Evolutionary conservation across 768 basidiomycete species (phyloP).

Genomic region (Candolleomyces eurysporus): DNA sequence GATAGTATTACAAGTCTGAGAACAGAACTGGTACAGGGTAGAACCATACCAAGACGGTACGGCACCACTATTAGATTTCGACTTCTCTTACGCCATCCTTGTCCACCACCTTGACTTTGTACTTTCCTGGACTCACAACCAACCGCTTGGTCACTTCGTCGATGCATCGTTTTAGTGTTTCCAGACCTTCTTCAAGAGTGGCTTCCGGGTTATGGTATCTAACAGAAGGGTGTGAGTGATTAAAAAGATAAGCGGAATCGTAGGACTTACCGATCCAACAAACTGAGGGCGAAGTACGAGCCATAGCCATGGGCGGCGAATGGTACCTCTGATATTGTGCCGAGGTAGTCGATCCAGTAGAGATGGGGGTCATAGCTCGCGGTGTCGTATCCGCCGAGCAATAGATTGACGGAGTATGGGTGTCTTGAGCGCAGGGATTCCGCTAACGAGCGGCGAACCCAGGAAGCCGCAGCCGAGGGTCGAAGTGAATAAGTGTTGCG

Average conservation of each 20-base stretch:
- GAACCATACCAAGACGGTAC: not conserved
- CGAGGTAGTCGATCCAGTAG: conserved; percentile 97
- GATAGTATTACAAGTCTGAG: not conserved
- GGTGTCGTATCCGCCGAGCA: conserved; percentile 90
- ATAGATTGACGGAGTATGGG: conserved; percentile 89
- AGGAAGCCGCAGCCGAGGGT: conserved; percentile 88
- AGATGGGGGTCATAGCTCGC: conserved; percentile 69
- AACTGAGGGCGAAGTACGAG: conserved; percentile 86
- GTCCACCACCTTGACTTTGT: conserved; percentile 90
- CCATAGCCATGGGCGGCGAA: conserved; percentile 97
- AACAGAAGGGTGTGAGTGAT: conserved; percentile 3
- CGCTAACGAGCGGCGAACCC: conserved; percentile 91
- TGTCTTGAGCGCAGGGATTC: conserved; percentile 83
- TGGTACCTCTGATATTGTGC: conserved; percentile 83
- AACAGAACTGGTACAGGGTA: not conserved
- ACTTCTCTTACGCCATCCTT: conserved; percentile 86
- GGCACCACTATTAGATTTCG: conserved; percentile 47
- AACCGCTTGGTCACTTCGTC: conserved; percentile 83
- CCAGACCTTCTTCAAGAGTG: conserved; percentile 81
- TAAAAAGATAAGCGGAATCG: not conserved
- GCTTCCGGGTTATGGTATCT: conserved; percentile 93
- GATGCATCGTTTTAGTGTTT: conserved; percentile 80
- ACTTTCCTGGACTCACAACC: conserved; percentile 75
- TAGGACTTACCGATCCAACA: conserved; percentile 77
- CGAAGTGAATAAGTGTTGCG: conserved; percentile 76